Evolutionary conservation across 768 basidiomycete species (phyloP), one percentile per base, ranked within the genome.

Genomic region (Basidioascus undulatus): DNA sequence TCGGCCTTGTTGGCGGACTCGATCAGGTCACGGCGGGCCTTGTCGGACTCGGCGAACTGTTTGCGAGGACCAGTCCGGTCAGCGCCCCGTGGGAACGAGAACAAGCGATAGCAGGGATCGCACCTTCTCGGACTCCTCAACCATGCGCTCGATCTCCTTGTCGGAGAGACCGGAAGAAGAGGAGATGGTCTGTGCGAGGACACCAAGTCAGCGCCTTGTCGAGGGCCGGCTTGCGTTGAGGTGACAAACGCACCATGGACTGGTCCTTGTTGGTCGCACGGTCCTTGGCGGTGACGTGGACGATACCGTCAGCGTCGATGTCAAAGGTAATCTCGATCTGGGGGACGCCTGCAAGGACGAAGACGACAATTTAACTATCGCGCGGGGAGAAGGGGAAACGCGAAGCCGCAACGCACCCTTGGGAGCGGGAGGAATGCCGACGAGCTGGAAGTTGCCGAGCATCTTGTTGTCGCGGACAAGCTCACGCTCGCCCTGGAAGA

Each of bases 371-470:
- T 32, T n/a, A 10, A 32, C 10, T n/a, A 32, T 32, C 30, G 10
- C 30, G 10, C n/a, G 30, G n/a, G 11, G n/a, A 10, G 30, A 32
- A 32, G n/a, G n/a, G n/a, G n/a, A n/a, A n/a, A n/a, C n/a, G n/a
- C n/a, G n/a, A n/a, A n/a, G n/a, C n/a, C n/a, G n/a, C n/a, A n/a
- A n/a, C n/a, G n/a, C n/a, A n/a, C 74, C 74, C 61, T 76, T 76
- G 49, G 74, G 74, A 28, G 75, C 74, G 33, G 78, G 79, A 37
- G 92, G 89, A 43, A 98, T 86, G 39, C 89, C 92, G 45, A 87
- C 83, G 46, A 98, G 79, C 64, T 94, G 92, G 76, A 98, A 98
- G 67, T 94, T 89, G 47, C 92, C 92, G 43, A 98, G 76, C 6
- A 94, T 63, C 63, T 96, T 98, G 74, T 96, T 96, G 65, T 96